Conservation (phyloP, 2,329 filamentous ascomycete species). For the Trichoderma cornu-damae region DNA sequence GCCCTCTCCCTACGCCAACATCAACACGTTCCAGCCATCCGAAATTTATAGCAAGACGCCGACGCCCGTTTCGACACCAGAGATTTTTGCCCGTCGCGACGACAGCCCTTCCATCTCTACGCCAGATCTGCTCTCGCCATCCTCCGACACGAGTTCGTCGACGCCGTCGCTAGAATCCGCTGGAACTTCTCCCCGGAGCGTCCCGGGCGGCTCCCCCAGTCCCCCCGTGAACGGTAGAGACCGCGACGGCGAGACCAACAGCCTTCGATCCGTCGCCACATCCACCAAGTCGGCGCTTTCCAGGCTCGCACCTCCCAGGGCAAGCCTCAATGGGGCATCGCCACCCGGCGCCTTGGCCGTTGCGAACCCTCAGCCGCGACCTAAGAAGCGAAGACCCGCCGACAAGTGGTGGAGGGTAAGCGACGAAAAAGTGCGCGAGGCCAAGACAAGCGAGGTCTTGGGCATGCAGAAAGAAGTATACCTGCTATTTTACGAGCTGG, state of each 20-base stretch:
- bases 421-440: constrained; percentile 93
- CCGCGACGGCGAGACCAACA: constrained; percentile 45
- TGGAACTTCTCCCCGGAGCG: constrained; percentile 30
- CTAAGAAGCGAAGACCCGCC: constrained; percentile 52
- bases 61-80: constrained; percentile 48
- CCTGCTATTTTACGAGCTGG: constrained; percentile 89
- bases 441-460: constrained; percentile 85
- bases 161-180: constrained; percentile 37
- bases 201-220: constrained; percentile 25
- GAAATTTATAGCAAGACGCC: constrained; percentile 65
- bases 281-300: constrained; percentile 53
- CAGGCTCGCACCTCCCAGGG: constrained; percentile 40
- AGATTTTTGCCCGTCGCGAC: constrained; percentile 35
- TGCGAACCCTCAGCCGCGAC: constrained; percentile 36
- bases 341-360: constrained; percentile 22
- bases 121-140: constrained; percentile 42
- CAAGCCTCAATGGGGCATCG: constrained; percentile 25
- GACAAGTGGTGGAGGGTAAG: constrained; percentile 96
- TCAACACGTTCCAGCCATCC: constrained; percentile 70
- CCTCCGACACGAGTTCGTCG: constrained; percentile 33
- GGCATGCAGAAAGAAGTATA: constrained; percentile 96
- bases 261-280: constrained; percentile 52
- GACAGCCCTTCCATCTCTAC: constrained; percentile 44
- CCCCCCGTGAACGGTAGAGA: constrained; percentile 28
- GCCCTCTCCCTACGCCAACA: constrained; percentile 74